Base-by-base conservation (phyloP, 306 rosid genomes). In the Prinsepia uniflora region DNA sequence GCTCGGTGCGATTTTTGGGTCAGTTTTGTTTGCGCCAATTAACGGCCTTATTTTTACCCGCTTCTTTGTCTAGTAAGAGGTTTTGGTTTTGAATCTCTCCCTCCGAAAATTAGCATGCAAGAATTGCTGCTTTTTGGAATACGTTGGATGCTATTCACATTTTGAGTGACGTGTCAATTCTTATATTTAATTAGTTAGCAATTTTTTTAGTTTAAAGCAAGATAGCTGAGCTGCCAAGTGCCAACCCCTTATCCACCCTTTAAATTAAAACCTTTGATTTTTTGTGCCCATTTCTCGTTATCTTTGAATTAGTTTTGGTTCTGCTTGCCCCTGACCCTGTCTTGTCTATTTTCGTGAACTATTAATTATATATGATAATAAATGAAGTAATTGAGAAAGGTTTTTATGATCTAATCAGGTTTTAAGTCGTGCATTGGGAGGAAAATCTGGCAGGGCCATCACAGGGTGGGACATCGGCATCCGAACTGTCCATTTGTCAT, bases 401-500 rank as follows among this genome's bases (percentile, higher is more conserved):
- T 40, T 12, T 42, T 64, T 19, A 15, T 57, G 17, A 7, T 52
- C 61, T 72, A 40, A 65, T 63, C 74, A 94, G 98, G 83, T 90
- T 48, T 70, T 90, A 40, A 82, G 87, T 2, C 94, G 98, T 64
- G 89, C 96, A 13, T 44, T 94, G 77, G 98, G 98, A 30, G 98
- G 98, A 40, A 90, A 87, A 61, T 90, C 91, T 10, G 87, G 72
- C 17, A 87, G 96, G 2, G 86, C 96, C 6, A 58, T 58, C 4
- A 74, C 86, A 0, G 96, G 98, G 13, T 94, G 98, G 98, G 98
- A 94, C 80, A 94, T 94, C 0, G 95, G 96, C 42, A 83, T 89
- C 15, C 88, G 74, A 47, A 68, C 84, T 71, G 57, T 94, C 67
- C 83, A 81, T 41, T 50, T 90, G 70, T 80, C 85, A n/a, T 52